Conservation (phyloP, 352 stramenopile genomes). For the Pythium chondricola region DNA sequence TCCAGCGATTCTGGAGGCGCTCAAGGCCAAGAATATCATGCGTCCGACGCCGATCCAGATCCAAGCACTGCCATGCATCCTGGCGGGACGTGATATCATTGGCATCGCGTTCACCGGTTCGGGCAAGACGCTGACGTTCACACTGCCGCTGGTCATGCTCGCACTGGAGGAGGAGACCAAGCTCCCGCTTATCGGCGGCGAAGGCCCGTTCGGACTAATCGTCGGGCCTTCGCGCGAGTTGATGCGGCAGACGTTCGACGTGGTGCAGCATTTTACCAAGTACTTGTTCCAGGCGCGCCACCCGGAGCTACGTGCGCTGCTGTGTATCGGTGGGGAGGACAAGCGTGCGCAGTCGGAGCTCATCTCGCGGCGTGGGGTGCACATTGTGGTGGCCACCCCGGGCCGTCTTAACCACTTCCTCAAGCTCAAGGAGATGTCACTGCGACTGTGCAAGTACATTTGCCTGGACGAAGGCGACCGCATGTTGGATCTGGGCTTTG, state of each 20-base stretch:
- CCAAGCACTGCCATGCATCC: slow-evolving; percentile 95
- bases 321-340: slow-evolving; percentile 96
- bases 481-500: slow-evolving; percentile 96
- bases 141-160: slow-evolving; percentile 94
- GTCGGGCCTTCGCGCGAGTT: slow-evolving; percentile 96
- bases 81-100: slow-evolving; percentile 96
- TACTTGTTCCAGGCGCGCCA: slow-evolving; percentile 64
- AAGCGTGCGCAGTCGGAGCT: slow-evolving; percentile 90
- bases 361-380: slow-evolving; percentile 85
- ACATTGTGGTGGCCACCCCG: slow-evolving; percentile 97
- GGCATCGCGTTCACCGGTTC: slow-evolving; percentile 98
- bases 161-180: slow-evolving; percentile 96
- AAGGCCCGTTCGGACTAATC: slow-evolving; percentile 97
- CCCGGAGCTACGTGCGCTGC: slow-evolving; percentile 85
- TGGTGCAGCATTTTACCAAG: slow-evolving; percentile 92
- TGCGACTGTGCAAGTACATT: slow-evolving; percentile 96
- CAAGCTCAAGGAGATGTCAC: slow-evolving; percentile 91
- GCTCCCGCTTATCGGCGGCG: slow-evolving; percentile 89
- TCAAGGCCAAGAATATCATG: slow-evolving; percentile 95
- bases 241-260: slow-evolving; percentile 97
- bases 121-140: slow-evolving; percentile 99
- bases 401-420: slow-evolving; percentile 96
- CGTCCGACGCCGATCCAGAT: slow-evolving; percentile 98
- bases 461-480: slow-evolving; percentile 98
- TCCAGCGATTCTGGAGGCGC: slow-evolving; percentile 83